Evolutionary conservation across 192 early-diverging fungal genomes (phyloP), one percentile per base, ranked within the genome.

Genomic region (Chytriomyces sp.): DNA sequence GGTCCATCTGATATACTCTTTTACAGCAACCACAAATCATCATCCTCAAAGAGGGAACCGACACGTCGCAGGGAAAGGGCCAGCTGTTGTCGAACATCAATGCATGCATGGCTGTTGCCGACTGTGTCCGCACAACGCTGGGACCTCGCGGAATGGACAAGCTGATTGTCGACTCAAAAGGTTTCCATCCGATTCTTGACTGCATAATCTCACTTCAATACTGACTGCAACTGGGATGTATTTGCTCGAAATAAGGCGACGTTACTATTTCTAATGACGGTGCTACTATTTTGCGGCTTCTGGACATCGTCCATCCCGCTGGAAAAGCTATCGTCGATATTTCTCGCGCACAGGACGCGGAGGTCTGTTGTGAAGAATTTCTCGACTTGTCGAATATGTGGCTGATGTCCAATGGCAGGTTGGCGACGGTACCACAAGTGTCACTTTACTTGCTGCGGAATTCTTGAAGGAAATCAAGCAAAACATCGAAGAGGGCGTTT

Each of bases 131-230:
- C 75, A 97, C 96, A 7, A 98, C 97, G 23, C 90, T 99, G 47
- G 97, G 97, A 57, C 97, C 97, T 48, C 90, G 96, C 69, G 97
- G 97, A 67, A 99, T 99, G 97, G 97, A 99, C 83, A 99, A 99
- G 87, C 87, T 99, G 61, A 98, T 99, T 73, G 96, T 98, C 59
- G 96, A 97, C 80, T 88, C 89, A 66, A 93, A 93, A 79, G 93
- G 93, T 93, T 87, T 49, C 23, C 64, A 76, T 70, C 69, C 28
- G 28, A 43, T 16, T 20, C 16, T 46, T 46, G 9, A 5, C 6
- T 44, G 5, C 28, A 43, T 45, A 18, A 45, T 45, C 7, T 13
- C 11, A 13, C 10, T 67, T 1, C 65, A n/a, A 45, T 45, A 26
- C 13, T 67, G 18, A 16, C 11, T 67, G 26, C 11, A 24, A 72